Base-by-base conservation (phyloP, 2,329 filamentous ascomycete genomes). In the Aureobasidium uvarum region DNA sequence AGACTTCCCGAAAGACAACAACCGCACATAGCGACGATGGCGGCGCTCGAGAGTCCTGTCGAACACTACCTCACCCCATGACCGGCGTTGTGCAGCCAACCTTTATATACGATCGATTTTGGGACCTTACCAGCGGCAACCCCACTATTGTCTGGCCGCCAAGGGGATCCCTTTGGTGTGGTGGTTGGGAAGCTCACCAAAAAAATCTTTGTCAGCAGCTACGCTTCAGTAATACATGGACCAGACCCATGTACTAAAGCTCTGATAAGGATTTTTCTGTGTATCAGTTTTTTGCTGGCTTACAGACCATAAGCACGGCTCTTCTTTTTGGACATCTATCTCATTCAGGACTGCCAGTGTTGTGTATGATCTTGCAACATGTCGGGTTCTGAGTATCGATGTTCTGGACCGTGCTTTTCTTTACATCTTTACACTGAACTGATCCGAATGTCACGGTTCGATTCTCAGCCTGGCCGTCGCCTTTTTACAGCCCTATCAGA, bases 111-210 rank as follows among this genome's bases (percentile, higher is more conserved):
- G 18, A 33, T 16, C 10, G n/a, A 20, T 18, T 14, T 20, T 36
- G 31, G 13, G 50, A 52, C 50, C 50, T 16, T 52, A 18, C 4
- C 50, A n/a, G 50, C 50, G 50, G 28, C 50, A 52, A 52, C 50
- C 8, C 10, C 16, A 3, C 28, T 16, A 31, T 28, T n/a, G 50
- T 52, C 16, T 52, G 50, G 50, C 18, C 50, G 25, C 31, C 25
- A 52, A 33, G 7, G 31, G 16, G 25, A 25, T n/a, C 25, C 2
- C 25, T 25, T 25, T 25, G 25, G 25, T 25, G 25, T 25, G 25
- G 25, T 25, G 25, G 25, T 25, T 25, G 25, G 25, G 25, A 25
- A 25, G 25, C 25, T 25, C 25, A 25, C 25, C 25, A 25, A 25
- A 25, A 25, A 25, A 25, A 25, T 25, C 25, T 25, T 25, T 25